Percentiles rank a stretch among this genome's conserved stretches.
phyloP scores from a whole-genome alignment of 2,329 filamentous ascomycete genomes.

The Macroventuria anomochaeta region DNA sequence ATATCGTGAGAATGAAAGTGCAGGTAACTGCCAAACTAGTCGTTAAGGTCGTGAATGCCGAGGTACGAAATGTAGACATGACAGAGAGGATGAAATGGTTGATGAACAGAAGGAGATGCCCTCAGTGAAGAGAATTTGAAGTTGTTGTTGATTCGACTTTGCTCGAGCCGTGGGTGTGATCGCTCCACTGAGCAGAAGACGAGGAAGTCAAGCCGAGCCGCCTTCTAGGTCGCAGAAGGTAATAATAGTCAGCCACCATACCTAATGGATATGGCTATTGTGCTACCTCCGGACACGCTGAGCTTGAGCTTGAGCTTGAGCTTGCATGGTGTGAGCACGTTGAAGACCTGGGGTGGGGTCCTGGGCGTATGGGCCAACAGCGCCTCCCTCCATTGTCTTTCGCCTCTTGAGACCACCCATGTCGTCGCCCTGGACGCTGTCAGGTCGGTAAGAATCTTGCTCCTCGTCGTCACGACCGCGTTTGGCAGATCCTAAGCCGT shows the following conservation, averaged over 20 bases:
- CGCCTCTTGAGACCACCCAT: slow-evolving; percentile 75
- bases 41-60: slow-evolving; percentile 48
- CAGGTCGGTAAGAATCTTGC: slow-evolving; percentile 71
- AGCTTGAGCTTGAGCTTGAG: slow-evolving; percentile 32
- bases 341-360: slow-evolving; percentile 43
- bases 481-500: slow-evolving; percentile 67
- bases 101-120: slow-evolving; percentile 42
- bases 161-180: slow-evolving; percentile 36
- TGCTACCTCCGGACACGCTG: slow-evolving; percentile 14
- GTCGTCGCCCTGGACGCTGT: slow-evolving; percentile 61
- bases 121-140: slow-evolving; percentile 23
- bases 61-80: slow-evolving; percentile 38
- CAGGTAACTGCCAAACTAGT: slow-evolving; percentile 39
- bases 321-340: slow-evolving; percentile 40
- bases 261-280: slow-evolving; percentile 15
- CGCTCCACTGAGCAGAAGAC: background rate
- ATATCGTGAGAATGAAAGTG: slow-evolving; percentile 43
- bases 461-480: slow-evolving; percentile 69
- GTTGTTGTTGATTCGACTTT: slow-evolving; percentile 3
- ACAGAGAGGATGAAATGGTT: slow-evolving; percentile 40
- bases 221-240: slow-evolving; percentile 31
- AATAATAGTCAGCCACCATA: slow-evolving; percentile 31
- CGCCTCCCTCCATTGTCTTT: slow-evolving; percentile 69
- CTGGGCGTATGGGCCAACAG: slow-evolving; percentile 43
- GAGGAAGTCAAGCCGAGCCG: slow-evolving; percentile 38